Evolutionary conservation across 768 basidiomycete species (phyloP).

Genomic region (Trametes cinnabarina): DNA sequence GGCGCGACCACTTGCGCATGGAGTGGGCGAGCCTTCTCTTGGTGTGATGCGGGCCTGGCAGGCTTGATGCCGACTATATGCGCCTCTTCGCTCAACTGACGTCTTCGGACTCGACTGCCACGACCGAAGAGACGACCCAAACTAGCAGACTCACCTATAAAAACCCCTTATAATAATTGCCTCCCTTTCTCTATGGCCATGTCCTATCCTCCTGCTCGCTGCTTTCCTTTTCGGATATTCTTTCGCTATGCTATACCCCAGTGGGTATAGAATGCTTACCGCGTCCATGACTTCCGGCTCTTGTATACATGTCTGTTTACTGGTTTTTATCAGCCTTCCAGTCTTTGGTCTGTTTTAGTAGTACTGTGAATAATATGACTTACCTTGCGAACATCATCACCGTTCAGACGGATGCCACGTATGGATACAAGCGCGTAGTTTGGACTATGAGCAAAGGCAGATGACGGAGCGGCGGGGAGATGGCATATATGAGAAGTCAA

Average conservation of each 20-base stretch:
- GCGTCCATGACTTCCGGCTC: not conserved
- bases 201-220: not conserved
- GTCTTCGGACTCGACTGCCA: not conserved
- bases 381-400: not conserved
- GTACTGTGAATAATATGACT: not conserved
- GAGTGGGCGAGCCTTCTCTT: conserved; percentile 25
- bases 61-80: not conserved
- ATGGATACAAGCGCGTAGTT: not conserved
- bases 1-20: conserved; percentile 27
- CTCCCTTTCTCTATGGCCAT: not conserved
- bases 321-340: not conserved
- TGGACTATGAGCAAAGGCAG: not conserved
- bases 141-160: not conserved
- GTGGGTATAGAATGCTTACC: not conserved
- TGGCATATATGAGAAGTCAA: no score
- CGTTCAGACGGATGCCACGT: not conserved
- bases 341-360: not conserved
- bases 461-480: not conserved
- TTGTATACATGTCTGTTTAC: conserved; percentile 4
- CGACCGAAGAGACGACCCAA: not conserved
- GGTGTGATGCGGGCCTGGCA: not conserved
- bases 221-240: not conserved
- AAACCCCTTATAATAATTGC: not conserved
- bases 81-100: not conserved
- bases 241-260: conserved; percentile 6